Conservation (phyloP, 139 green algal genomes). For the Dunaliella primolecta region DNA sequence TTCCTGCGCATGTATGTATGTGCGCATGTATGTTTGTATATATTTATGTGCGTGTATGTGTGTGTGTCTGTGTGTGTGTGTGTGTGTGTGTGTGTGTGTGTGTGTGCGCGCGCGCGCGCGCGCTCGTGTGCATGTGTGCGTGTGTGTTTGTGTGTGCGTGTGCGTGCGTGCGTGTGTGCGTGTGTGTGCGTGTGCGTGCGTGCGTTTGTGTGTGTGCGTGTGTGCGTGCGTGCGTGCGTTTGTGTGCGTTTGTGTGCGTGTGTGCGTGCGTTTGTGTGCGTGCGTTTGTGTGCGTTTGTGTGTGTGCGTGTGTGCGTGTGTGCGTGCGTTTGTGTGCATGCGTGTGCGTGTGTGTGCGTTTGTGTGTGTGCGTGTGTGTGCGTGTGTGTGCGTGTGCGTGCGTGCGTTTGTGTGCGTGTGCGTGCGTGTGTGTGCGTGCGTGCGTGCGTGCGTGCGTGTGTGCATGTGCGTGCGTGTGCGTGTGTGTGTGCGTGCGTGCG, state of each 20-base stretch:
- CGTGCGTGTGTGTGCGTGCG: not conserved
- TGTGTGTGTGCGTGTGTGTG: not conserved
- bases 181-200: too few relatives aligned
- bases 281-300: too few relatives aligned
- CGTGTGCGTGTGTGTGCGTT: too few relatives aligned
- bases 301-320: too few relatives aligned
- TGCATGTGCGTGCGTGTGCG: not conserved
- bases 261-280: too few relatives aligned
- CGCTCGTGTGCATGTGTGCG: not conserved
- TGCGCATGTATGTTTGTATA: not conserved
- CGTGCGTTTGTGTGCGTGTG: not conserved
- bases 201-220: too few relatives aligned
- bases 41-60: not conserved
- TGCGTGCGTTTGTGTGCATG: too few relatives aligned
- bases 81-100: not conserved
- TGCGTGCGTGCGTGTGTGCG: not conserved
- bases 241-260: too few relatives aligned
- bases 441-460: not conserved
- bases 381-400: not conserved
- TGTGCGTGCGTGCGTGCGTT: too few relatives aligned
- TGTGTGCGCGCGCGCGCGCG: not conserved
- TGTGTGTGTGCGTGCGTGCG: not conserved
- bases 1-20: not conserved
- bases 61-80: not conserved
- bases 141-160: not conserved